phyloP scores from a whole-genome alignment of 192 early-diverging fungal species.

The Dimargaris verticillata region DNA sequence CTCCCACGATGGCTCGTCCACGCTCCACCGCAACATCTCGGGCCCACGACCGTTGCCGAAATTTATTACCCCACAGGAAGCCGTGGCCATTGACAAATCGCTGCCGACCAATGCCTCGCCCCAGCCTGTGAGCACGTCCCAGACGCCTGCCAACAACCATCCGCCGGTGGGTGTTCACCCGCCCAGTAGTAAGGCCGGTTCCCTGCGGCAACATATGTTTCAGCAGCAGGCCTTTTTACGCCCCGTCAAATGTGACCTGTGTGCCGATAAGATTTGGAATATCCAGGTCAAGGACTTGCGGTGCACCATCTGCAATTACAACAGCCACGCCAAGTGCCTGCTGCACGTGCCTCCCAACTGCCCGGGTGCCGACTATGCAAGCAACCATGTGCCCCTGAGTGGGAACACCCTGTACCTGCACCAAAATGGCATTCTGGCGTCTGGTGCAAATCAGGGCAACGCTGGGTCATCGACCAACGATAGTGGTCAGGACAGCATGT shows the following conservation, averaged over 20 bases:
- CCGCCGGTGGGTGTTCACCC: neutral
- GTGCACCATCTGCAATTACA: slow-evolving; percentile 25
- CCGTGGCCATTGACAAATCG: neutral
- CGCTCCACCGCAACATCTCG: slow-evolving; percentile 5
- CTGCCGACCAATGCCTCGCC: neutral
- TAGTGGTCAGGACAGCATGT: slow-evolving; percentile 30
- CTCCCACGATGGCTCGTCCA: neutral
- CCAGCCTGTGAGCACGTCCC: neutral
- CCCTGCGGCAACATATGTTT: slow-evolving; percentile 9
- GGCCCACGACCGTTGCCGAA: slow-evolving; percentile 8
- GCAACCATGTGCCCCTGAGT: slow-evolving; percentile 4
- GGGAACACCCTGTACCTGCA: slow-evolving; percentile 1
- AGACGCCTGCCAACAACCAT: neutral
- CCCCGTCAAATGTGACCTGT: slow-evolving; percentile 11
- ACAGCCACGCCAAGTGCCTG: slow-evolving; percentile 28
- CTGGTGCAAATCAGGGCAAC: neutral
- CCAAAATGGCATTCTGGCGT: slow-evolving; percentile 3
- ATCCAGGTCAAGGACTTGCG: slow-evolving; percentile 7
- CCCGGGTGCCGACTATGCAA: slow-evolving; percentile 2
- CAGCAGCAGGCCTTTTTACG: slow-evolving; percentile 6
- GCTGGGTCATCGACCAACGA: neutral
- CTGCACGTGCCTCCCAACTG: slow-evolving; percentile 23
- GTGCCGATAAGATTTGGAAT: slow-evolving; percentile 13
- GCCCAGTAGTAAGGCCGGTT: neutral
- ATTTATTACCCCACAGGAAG: slow-evolving; percentile 10